Conservation (phyloP, 2,329 filamentous ascomycete genomes). For the Trichoderma sp. region DNA sequence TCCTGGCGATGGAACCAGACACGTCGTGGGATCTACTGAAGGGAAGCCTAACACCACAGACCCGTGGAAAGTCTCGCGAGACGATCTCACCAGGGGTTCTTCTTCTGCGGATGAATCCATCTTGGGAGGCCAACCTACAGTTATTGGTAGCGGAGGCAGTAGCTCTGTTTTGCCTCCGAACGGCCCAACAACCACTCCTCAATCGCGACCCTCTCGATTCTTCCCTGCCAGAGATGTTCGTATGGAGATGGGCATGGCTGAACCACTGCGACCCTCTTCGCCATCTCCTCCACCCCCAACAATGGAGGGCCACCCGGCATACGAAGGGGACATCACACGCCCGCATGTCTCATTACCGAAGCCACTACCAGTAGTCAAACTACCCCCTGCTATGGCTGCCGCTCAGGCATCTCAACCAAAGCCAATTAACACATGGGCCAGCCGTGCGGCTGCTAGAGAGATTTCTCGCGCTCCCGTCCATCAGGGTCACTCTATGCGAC, state of each 20-base stretch:
- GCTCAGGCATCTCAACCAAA: conserved; percentile 33
- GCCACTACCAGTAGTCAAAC: conserved; percentile 74
- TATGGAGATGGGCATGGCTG: conserved; percentile 42
- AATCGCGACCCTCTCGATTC: conserved; percentile 59
- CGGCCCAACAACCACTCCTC: conserved; percentile 42
- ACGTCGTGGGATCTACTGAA: conserved; percentile 32
- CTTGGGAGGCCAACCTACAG: conserved; percentile 32
- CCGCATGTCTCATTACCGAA: conserved; percentile 71
- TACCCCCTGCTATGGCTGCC: conserved; percentile 61
- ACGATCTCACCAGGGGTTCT: conserved; percentile 29
- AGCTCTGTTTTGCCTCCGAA: conserved; percentile 34
- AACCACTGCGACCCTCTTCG: conserved; percentile 52
- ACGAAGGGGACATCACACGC: conserved; percentile 64
- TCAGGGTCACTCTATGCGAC: conserved; percentile 27
- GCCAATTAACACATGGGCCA: conserved; percentile 41
- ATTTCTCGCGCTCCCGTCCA: conserved; percentile 31
- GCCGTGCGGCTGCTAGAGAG: conserved; percentile 39
- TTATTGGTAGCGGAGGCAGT: conserved; percentile 34
- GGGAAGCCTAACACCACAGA: conserved; percentile 34
- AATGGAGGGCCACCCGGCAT: conserved; percentile 70
- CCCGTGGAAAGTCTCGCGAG: conserved; percentile 38
- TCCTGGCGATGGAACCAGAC: conserved; percentile 42
- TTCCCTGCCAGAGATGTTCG: conserved; percentile 59
- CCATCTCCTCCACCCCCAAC: conserved; percentile 73
- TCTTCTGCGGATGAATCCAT: conserved; percentile 31